Evolutionary conservation across 148 eudicot species (phyloP).

Genomic region (Amaranthus hypochondriacus): DNA sequence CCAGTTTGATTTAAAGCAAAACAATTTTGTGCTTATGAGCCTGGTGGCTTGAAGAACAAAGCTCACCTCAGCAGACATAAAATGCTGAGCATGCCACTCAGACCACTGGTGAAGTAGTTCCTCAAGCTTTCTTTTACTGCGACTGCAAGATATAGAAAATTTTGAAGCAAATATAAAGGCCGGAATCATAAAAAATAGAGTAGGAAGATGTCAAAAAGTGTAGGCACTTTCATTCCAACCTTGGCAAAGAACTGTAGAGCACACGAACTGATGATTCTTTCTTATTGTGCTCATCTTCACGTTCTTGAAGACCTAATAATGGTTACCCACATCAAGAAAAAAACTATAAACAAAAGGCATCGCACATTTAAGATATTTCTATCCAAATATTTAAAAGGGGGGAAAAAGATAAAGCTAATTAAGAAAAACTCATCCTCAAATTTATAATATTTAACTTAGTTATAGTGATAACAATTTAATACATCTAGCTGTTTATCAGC

Average conservation of each 20-base stretch:
- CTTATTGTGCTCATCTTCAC: slow-evolving; percentile 15
- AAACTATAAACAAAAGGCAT: not conserved
- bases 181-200: too few relatives aligned
- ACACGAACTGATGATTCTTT: slow-evolving; percentile 34
- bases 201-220: not conserved
- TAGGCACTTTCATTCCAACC: slow-evolving; percentile 17
- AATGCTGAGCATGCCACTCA: slow-evolving; percentile 41
- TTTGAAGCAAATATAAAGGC: not conserved
- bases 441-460: too few relatives aligned
- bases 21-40: not conserved
- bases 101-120: slow-evolving; percentile 39
- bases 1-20: too few relatives aligned
- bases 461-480: too few relatives aligned
- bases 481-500: too few relatives aligned
- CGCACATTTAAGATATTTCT: too few relatives aligned
- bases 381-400: too few relatives aligned
- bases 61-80: slow-evolving; percentile 27
- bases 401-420: too few relatives aligned
- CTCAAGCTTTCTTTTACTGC: slow-evolving; percentile 42
- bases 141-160: slow-evolving; percentile 16
- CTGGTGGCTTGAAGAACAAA: slow-evolving; percentile 8
- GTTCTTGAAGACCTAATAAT: slow-evolving; percentile 20
- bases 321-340: not conserved
- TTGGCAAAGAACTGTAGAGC: slow-evolving; percentile 34
- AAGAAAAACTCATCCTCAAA: too few relatives aligned